Base-by-base conservation (phyloP, 2,329 filamentous ascomycete genomes). In the Aspergillus sp. region DNA sequence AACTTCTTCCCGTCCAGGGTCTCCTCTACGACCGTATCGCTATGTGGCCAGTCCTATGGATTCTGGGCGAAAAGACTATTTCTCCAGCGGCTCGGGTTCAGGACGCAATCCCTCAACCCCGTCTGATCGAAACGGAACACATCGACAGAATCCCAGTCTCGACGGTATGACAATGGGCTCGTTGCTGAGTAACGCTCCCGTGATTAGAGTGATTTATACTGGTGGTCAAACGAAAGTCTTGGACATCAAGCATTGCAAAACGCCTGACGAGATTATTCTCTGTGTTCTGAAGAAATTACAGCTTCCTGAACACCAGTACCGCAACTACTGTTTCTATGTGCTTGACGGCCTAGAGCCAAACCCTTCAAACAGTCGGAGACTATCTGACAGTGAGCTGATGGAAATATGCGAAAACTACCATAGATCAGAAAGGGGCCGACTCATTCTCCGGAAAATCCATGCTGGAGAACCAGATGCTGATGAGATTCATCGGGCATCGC, bases 261-360 rank as follows among this genome's bases (percentile, higher is more conserved):
- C 90, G 5, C 90, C 91, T 60, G 95, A 97, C 68, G 92, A 98
- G 65, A 90, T 98, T 52, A 93, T 97, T 81, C 84, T 92, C 46
- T 89, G 91, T 60, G 96, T 95, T 0, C 78, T 98, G 45, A 87
- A 89, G 65, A 98, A 98, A 73, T 90, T 96, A 62, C 87, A 88
- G 41, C 83, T 96, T 31, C 90, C 92, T 21, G 92, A 96, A 70
- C 90, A 93, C 62, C 92, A 97, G 68, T 90, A 95, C 72, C 87
- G 92, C 68, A 96, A 96, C 70, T 98, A 96, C 77, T 97, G 93
- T 79, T 98, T 99, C 78, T 98, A 95, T 81, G 89, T 96, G 1
- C 81, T 98, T 58, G 88, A 91, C 64, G 93, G 93, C 51, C 80
- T 91, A 40, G 91, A 97, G 48, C 88, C 93, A 2, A 89, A 95